Base-by-base conservation (phyloP, 257 asterid genomes). In the Solanum peruvianum region DNA sequence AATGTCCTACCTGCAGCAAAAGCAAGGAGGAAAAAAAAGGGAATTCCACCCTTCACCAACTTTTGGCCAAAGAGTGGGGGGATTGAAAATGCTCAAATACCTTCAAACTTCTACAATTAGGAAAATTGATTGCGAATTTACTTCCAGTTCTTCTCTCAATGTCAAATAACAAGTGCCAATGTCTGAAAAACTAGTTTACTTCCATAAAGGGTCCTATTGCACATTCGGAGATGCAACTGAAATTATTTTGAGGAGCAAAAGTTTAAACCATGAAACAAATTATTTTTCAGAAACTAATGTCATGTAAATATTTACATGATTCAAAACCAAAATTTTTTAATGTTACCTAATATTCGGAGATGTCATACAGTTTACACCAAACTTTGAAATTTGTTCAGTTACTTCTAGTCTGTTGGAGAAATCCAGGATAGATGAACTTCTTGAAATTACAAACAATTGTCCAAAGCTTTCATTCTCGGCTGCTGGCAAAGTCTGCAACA, bases 291-390 rank as follows among this genome's bases (percentile, higher is more conserved):
- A 64, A 83, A 25, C 64, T 67, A 11, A 21, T 37, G 25, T 27
- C 58, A 9, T 23, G n/a, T 6, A 85, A n/a, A 83, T 4, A 76
- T 10, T 35, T 35, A 44, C 56, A 35, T 49, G 73, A 39, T 13
- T 44, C 44, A 72, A 49, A 29, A 62, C 29, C 23, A 75, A 87
- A 11, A 72, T 82, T 71, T 71, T 47, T 84, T 29, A 86, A 87
- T 84, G 80, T 45, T 88, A 94, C 99, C 97, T 92, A 84, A 92
- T 93, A 89, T 88, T 86, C 70, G 66, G 71, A 81, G 87, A 89
- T 87, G 90, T 85, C 75, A 66, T 70, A 71, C 72, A 60, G 76
- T 73, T 86, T 31, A 82, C 69, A 23, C 86, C 89, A 88, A 90
- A 87, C 29, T 87, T 90, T 78, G 89, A 88, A 87, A 90, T 80